Evolutionary conservation across 495 filamentous ascomycete genomes (phyloP).

Genomic region (Chaetomium tenue): DNA sequence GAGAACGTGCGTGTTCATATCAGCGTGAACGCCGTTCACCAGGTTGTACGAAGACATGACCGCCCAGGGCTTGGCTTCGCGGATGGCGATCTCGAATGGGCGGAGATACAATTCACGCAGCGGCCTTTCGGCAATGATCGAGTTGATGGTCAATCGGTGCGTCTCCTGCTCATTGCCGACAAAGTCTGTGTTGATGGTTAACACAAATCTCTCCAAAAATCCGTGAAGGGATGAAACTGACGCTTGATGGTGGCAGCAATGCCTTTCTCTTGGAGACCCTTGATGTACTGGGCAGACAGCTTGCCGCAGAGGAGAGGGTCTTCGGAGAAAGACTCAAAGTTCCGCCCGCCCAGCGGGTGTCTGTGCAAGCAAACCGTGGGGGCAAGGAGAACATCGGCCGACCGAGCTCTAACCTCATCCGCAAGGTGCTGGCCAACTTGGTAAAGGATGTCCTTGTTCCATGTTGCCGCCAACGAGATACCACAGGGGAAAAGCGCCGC

Average conservation of each 20-base stretch:
- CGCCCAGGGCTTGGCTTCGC: conserved; percentile 75
- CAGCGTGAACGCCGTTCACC: conserved; percentile 75
- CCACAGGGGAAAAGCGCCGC: conserved; percentile 73
- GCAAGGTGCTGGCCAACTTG: conserved; percentile 69
- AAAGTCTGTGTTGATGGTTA: conserved; percentile 55
- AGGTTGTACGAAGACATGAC: conserved; percentile 85
- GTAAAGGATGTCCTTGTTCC: conserved; percentile 67
- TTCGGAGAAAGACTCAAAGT: conserved; percentile 86
- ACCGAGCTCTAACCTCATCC: conserved; percentile 69
- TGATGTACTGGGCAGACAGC: conserved; percentile 69
- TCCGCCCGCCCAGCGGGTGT: conserved; percentile 75
- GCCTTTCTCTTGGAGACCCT: conserved; percentile 70
- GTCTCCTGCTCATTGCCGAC: conserved; percentile 86
- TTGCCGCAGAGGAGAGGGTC: conserved; percentile 77
- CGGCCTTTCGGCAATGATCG: conserved; percentile 67
- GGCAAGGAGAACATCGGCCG: conserved; percentile 70
- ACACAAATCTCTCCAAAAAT: conserved; percentile 1
- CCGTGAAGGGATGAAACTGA: conserved; percentile 28
- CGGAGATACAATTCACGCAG: conserved; percentile 78
- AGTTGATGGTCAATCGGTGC: conserved; percentile 69
- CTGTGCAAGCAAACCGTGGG: conserved; percentile 83
- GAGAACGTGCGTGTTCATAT: conserved; percentile 68
- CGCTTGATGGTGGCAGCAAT: conserved; percentile 79
- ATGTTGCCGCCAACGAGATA: conserved; percentile 76
- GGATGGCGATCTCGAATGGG: conserved; percentile 77